phyloP scores from a whole-genome alignment of 2,329 filamentous ascomycete genomes.

The Nothophoma quercina region DNA sequence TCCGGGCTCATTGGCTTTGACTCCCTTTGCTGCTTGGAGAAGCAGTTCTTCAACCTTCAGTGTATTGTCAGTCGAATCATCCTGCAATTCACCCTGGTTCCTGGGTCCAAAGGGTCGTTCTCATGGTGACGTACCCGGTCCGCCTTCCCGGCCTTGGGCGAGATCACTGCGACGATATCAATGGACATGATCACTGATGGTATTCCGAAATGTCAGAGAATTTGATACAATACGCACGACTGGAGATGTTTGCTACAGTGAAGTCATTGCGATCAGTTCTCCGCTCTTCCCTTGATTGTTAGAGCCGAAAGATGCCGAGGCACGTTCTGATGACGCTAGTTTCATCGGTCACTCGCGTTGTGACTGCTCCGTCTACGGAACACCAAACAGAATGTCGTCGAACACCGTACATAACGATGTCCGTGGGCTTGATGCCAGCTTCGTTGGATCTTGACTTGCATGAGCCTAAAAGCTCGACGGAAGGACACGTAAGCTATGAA shows the following conservation, averaged over 20 bases:
- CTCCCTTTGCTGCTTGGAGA: slow-evolving; percentile 26
- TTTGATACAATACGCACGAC: neutral
- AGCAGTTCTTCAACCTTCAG: slow-evolving; percentile 44
- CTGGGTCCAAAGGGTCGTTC: too few relatives aligned
- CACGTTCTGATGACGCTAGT: slow-evolving; percentile 14
- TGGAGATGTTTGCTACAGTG: neutral
- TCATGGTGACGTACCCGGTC: slow-evolving; percentile 35
- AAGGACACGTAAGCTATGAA: too few relatives aligned
- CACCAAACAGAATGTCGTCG: neutral
- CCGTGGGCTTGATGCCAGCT: neutral
- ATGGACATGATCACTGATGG: slow-evolving; percentile 23
- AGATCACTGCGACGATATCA: slow-evolving; percentile 42
- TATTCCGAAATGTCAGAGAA: neutral
- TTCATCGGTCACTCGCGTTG: neutral
- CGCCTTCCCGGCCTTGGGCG: slow-evolving; percentile 42
- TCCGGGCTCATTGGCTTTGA: slow-evolving; percentile 45
- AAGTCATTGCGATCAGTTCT: slow-evolving; percentile 10
- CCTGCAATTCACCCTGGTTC: too few relatives aligned
- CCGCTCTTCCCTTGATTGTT: slow-evolving; percentile 18
- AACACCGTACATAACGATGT: neutral
- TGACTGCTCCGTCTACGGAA: neutral
- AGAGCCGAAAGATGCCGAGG: slow-evolving; percentile 37
- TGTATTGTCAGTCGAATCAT: neutral
- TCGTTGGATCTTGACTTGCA: neutral
- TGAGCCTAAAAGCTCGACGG: neutral